Conservation (phyloP, 441 rosid species). For the Adansonia madagascariensis region DNA sequence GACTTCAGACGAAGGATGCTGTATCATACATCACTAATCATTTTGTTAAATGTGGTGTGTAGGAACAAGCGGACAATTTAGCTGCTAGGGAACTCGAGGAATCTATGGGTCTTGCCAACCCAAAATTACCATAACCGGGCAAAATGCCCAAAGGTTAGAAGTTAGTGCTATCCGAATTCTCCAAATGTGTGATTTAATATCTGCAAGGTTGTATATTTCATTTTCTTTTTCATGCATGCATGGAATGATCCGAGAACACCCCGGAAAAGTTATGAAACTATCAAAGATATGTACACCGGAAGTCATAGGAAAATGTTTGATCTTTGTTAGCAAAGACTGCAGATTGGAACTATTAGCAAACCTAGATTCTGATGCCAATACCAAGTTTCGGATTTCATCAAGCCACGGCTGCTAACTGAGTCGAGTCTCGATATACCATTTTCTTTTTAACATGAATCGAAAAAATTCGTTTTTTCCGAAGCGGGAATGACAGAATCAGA, state of each 20-base stretch:
- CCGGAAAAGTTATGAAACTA: neutral
- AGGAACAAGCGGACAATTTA: slow-evolving; percentile 83
- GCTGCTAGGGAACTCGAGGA: slow-evolving; percentile 73
- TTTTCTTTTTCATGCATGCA: slow-evolving; percentile 21
- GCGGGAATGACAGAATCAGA: neutral
- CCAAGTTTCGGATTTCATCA: slow-evolving; percentile 3
- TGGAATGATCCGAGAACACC: neutral
- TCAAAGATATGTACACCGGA: neutral
- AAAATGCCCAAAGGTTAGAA: slow-evolving; percentile 3
- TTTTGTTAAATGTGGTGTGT: slow-evolving; percentile 22
- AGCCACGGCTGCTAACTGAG: neutral
- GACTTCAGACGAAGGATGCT: neutral
- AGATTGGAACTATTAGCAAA: neutral
- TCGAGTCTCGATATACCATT: slow-evolving; percentile 4
- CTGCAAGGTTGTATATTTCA: slow-evolving; percentile 15
- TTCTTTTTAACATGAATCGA: neutral
- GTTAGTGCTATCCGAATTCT: neutral
- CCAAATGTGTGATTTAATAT: slow-evolving; percentile 8
- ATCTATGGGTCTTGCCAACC: slow-evolving; percentile 71
- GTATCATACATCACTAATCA: neutral
- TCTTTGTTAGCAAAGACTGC: slow-evolving; percentile 10
- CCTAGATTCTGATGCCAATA: neutral
- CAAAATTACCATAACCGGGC: slow-evolving; percentile 48
- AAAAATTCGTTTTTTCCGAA: neutral
- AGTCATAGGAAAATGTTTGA: slow-evolving; percentile 1